A percentile compares a stretch with the other conserved stretches of the same genome.
Conservation (phyloP, 2,329 filamentous ascomycete genomes). For the Zymoseptoria brevis region DNA sequence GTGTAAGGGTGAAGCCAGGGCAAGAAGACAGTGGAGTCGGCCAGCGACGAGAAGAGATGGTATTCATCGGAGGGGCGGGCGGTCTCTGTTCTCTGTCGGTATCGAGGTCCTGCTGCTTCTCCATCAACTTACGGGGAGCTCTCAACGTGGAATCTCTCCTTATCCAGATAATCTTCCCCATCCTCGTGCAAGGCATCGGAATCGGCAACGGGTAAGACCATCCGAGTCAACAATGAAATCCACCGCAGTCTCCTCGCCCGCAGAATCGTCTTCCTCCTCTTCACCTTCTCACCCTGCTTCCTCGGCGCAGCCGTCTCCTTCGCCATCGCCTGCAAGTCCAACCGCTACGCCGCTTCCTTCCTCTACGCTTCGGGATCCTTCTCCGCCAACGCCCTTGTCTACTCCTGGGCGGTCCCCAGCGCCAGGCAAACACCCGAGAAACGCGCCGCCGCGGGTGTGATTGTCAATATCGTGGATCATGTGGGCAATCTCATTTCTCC, state of each 20-base stretch:
- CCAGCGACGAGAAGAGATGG: too few relatives aligned
- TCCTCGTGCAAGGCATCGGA: conserved; percentile 32
- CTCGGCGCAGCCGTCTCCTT: conserved; percentile 21
- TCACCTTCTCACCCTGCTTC: conserved; percentile 30
- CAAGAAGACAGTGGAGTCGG: too few relatives aligned
- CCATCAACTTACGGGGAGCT: too few relatives aligned
- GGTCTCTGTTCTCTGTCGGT: neutral
- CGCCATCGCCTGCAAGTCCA: conserved; percentile 18
- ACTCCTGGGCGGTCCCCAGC: conserved; percentile 30
- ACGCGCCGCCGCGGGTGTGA: conserved; percentile 30
- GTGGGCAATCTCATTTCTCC: conserved; percentile 36
- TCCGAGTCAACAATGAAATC: too few relatives aligned
- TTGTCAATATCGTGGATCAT: conserved; percentile 34
- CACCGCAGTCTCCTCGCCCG: too few relatives aligned
- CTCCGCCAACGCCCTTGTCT: conserved; percentile 31
- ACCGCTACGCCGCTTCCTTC: conserved; percentile 28
- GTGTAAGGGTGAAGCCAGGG: neutral
- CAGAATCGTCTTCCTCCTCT: conserved; percentile 25
- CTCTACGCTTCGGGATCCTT: conserved; percentile 30
- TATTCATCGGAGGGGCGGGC: too few relatives aligned
- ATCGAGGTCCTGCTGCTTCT: neutral
- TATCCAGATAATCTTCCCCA: conserved; percentile 26
- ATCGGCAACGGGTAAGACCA: conserved; percentile 28
- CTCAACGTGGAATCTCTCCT: too few relatives aligned
- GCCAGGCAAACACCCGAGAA: conserved; percentile 35